Percentiles rank a stretch among this genome's conserved stretches.
Conservation (phyloP, 164 flowering plant genomes). For the Liquidambar formosana region DNA sequence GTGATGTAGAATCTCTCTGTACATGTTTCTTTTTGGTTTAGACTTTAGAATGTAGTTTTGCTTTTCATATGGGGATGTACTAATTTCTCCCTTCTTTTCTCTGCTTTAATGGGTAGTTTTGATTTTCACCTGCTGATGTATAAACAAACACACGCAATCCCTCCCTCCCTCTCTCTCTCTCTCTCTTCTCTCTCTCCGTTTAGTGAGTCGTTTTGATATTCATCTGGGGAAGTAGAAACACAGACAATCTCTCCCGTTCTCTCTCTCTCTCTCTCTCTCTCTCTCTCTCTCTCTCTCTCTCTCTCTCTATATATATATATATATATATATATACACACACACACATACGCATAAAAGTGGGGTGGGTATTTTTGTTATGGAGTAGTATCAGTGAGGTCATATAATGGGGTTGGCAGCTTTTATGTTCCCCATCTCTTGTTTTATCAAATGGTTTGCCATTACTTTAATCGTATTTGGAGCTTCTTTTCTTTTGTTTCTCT, state of each 20-base stretch:
- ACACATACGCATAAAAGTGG: background rate
- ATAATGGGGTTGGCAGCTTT: constrained; percentile 27
- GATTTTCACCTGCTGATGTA: constrained; percentile 2
- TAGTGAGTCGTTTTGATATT: too few species aligned
- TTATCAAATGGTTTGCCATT: background rate
- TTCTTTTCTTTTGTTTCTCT: background rate
- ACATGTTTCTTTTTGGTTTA: background rate
- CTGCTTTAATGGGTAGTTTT: background rate
- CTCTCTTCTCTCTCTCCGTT: too few species aligned
- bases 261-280: too few species aligned
- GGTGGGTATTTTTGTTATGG: constrained; percentile 14
- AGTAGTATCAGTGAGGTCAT: constrained; percentile 34
- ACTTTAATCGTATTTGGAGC: constrained; percentile 1
- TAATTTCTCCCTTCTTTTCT: background rate
- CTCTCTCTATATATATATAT: too few species aligned
- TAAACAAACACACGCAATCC: background rate
- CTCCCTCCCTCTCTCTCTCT: background rate
- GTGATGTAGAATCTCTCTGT: background rate
- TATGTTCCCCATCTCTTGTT: constrained; percentile 10
- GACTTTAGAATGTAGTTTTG: background rate
- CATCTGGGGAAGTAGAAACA: background rate
- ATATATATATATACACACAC: too few species aligned
- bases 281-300: too few species aligned
- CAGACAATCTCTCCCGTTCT: too few species aligned
- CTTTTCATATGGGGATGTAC: background rate